phyloP scores from a whole-genome alignment of 495 filamentous ascomycete genomes.

The Hypoxylon rickii region DNA sequence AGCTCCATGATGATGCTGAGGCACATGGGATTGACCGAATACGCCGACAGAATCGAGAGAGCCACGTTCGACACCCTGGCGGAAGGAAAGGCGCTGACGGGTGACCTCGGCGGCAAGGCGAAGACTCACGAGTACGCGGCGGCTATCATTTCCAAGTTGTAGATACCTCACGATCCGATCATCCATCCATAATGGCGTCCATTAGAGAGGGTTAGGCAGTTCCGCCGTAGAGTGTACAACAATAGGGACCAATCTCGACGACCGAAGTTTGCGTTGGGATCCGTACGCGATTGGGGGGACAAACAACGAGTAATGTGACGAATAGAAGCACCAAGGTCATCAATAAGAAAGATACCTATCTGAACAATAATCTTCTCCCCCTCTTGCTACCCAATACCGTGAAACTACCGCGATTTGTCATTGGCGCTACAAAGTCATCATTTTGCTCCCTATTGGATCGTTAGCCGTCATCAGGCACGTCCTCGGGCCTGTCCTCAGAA shows the following conservation, averaged over 20 bases:
- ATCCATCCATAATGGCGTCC: slow-evolving; percentile 32
- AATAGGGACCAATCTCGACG: slow-evolving; percentile 29
- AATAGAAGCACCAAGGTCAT: slow-evolving; percentile 1
- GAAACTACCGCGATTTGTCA: neutral
- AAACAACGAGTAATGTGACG: slow-evolving; percentile 7
- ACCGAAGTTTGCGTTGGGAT: slow-evolving; percentile 1
- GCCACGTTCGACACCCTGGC: slow-evolving; percentile 92
- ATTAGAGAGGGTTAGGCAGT: slow-evolving; percentile 29
- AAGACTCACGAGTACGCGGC: slow-evolving; percentile 90
- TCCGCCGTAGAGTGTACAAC: slow-evolving; percentile 34
- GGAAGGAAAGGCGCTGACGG: slow-evolving; percentile 94
- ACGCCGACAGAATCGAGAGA: slow-evolving; percentile 87
- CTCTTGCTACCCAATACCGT: neutral
- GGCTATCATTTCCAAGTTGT: slow-evolving; percentile 87
- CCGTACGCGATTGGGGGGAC: neutral
- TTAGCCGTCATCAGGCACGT: neutral
- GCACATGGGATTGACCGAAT: slow-evolving; percentile 88
- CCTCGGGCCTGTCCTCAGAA: too few species aligned
- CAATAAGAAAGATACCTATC: slow-evolving; percentile 3
- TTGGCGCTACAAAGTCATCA: too few species aligned
- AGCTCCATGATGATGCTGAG: slow-evolving; percentile 86
- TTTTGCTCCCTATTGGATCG: too few species aligned
- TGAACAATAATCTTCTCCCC: neutral
- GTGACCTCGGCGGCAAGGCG: slow-evolving; percentile 91
- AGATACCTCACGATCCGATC: slow-evolving; percentile 33